Conservation (phyloP, 495 filamentous ascomycete species). For the Lindgomyces ingoldianus region DNA sequence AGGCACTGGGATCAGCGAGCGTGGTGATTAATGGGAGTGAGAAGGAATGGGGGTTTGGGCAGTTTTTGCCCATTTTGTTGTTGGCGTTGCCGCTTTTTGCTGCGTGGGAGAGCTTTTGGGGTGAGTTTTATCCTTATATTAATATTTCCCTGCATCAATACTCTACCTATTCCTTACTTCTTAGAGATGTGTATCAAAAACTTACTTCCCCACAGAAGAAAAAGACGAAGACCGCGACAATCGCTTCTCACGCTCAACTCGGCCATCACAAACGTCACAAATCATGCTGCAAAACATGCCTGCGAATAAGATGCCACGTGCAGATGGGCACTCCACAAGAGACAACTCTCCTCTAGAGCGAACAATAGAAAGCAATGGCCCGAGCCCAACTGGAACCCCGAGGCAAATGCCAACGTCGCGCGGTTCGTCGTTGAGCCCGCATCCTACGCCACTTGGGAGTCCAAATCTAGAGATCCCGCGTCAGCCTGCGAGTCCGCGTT, state of each 20-base stretch:
- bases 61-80: slow-evolving; percentile 32
- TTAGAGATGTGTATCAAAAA: background rate
- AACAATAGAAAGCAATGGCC: slow-evolving; percentile 3
- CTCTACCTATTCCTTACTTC: background rate
- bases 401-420: no score
- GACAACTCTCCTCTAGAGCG: no score
- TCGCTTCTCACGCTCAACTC: background rate
- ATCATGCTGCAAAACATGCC: no score
- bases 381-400: background rate
- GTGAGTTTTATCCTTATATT: background rate
- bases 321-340: no score
- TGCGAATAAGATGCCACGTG: no score
- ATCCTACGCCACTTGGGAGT: background rate
- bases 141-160: background rate
- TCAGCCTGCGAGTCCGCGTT: background rate
- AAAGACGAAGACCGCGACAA: slow-evolving; percentile 7
- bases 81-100: slow-evolving; percentile 32
- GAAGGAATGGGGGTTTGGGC: slow-evolving; percentile 34
- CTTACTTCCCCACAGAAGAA: slow-evolving; percentile 3
- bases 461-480: background rate
- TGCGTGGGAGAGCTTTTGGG: slow-evolving; percentile 37
- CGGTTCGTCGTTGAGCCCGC: background rate
- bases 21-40: slow-evolving; percentile 29
- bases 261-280: no score
- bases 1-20: slow-evolving; percentile 21